Evolutionary conservation across 1,284 basidiomycete genomes (phyloP).

Genomic region (Chalciporus piperatoides): DNA sequence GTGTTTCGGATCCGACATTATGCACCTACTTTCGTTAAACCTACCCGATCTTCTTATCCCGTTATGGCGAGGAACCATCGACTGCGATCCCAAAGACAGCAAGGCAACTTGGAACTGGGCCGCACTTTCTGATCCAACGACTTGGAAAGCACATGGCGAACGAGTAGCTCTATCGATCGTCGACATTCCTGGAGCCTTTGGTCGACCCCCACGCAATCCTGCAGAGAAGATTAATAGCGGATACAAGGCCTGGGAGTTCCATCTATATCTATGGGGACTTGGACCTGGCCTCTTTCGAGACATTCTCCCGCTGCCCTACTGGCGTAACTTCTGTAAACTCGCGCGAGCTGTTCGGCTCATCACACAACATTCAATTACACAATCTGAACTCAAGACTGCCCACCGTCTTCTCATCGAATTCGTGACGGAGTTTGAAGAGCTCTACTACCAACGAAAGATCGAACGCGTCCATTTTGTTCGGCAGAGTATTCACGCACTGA

Average conservation of each 20-base stretch:
- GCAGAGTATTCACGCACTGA: too few species aligned
- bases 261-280: constrained; percentile 26
- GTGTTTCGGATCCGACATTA: background rate
- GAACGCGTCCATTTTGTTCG: too few species aligned
- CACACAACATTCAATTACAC: constrained; percentile 3
- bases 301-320: constrained; percentile 27
- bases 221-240: constrained; percentile 24
- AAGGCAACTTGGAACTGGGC: background rate
- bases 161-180: constrained; percentile 21
- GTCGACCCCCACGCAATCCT: background rate
- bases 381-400: too few species aligned
- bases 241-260: constrained; percentile 24
- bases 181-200: constrained; percentile 35
- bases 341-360: constrained; percentile 4
- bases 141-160: constrained; percentile 33
- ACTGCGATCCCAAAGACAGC: background rate
- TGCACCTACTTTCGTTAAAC: background rate
- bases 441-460: too few species aligned
- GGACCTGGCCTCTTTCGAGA: constrained; percentile 29
- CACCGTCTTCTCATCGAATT: too few species aligned
- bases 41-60: background rate
- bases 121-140: background rate
- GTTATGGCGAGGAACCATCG: background rate
- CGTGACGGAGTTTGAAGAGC: too few species aligned
- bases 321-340: constrained; percentile 10